Evolutionary conservation across 768 basidiomycete species (phyloP), one percentile per base, ranked within the genome.

Genomic region (Tulasnella sp.): DNA sequence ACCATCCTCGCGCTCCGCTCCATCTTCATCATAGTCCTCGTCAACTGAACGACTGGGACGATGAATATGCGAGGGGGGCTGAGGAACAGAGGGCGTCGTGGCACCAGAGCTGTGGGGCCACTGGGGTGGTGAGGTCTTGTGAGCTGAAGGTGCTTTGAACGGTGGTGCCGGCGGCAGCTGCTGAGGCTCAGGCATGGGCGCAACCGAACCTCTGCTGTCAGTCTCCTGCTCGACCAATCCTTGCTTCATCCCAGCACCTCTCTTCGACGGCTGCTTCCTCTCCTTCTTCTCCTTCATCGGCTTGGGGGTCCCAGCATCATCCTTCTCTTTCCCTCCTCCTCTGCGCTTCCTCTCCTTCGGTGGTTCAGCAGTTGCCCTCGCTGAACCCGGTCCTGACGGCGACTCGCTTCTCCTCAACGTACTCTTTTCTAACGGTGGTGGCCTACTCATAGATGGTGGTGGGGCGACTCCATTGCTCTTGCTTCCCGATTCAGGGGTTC

Each of bases 11-110:
- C 75, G 64, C 58, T 76, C 75, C 69, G 37, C 25, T 42, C 67
- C 74, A 37, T 91, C 93, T 82, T 96, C 96, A 79, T 99, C 96
- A 79, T 97, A 97, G 80, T 97, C 93, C 79, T 99, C 96, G 80
- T 97, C 94, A 22, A 96, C 87, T 1, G 88, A 84, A 8, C 96
- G 87, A 14, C 89, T 38, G 85, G 8, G 91, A 89, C 22, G 89
- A 87, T 37, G 79, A 40, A 19, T 45, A 88, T 83, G 72, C 89
- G 87, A 8, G 87, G 86, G 25, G 85, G 86, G 88, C 1, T 88
- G 92, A 1, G 92, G 91, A 38, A 90, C 52, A 1, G 72, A 45
- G 9, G 40, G 72, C n/a, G 42, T 45, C 39, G 37, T 73, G 49
- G 37, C 36, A 8, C 72, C 40, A 12, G 34, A 37, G 12, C 38